A percentile compares a stretch with the other conserved stretches of the same genome.
These are phyloP conservation scores for Physcomitrium patens DNA, from an alignment of 225 moss, liverwort and hornwort species.

Conservation along the genomic window DNA sequence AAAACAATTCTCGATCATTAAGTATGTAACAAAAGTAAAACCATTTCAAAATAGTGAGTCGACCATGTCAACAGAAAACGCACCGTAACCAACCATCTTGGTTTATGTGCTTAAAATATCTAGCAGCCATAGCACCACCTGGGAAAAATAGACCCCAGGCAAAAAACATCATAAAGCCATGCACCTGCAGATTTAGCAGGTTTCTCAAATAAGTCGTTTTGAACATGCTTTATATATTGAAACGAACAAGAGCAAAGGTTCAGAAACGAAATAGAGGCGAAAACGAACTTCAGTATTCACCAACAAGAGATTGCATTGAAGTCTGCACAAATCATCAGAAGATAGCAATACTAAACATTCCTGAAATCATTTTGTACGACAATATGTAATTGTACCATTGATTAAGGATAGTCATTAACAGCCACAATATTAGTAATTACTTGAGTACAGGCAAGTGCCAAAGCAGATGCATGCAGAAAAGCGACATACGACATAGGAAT, in stretches of 20 bases:
- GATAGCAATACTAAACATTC: not conserved
- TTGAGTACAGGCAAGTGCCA: constrained; percentile 5
- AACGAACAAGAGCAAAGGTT: not conserved
- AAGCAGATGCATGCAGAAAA: not conserved
- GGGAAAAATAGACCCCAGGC: constrained; percentile 99
- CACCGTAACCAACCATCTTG: constrained; percentile 87
- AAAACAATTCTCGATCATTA: not conserved
- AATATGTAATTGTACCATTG: constrained; percentile 15
- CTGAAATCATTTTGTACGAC: constrained; percentile 4
- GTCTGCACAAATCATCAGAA: constrained; percentile 10
- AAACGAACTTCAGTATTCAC: not conserved
- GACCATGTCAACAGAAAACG: constrained; percentile 24
- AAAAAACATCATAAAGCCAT: constrained; percentile 99
- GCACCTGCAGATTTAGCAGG: constrained; percentile 55
- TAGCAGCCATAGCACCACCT: constrained; percentile 83
- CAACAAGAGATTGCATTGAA: not conserved
- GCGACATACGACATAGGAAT: not conserved
- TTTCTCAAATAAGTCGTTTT: constrained; percentile 24
- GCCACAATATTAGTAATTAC: not conserved
- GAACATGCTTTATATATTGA: not conserved
- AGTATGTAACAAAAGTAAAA: not conserved
- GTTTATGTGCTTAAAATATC: constrained; percentile 91
- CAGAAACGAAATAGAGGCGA: not conserved
- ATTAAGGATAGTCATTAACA: not conserved
- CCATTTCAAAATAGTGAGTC: constrained; percentile 14